Evolutionary conservation across 768 basidiomycete genomes (phyloP).

Genomic region (Amanita exitialis): DNA sequence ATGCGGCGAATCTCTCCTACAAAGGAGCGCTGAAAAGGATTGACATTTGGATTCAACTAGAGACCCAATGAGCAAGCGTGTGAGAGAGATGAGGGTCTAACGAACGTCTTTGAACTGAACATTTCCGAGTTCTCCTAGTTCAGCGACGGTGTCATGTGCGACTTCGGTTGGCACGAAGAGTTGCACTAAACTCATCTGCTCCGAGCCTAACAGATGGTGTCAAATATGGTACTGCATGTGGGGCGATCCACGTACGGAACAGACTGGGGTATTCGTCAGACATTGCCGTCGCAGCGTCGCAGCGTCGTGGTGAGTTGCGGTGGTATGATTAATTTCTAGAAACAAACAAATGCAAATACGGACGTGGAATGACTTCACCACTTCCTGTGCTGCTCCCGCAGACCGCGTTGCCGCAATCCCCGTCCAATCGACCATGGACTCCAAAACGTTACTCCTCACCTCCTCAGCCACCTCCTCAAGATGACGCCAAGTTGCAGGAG

Average conservation of each 20-base stretch:
- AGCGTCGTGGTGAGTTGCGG: neutral
- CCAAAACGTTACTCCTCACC: slow-evolving; percentile 63
- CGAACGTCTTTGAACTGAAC: slow-evolving; percentile 96
- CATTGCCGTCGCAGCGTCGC: slow-evolving; percentile 28
- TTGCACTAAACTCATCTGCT: slow-evolving; percentile 96
- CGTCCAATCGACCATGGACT: slow-evolving; percentile 54
- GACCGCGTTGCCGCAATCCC: slow-evolving; percentile 24
- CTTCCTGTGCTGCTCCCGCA: slow-evolving; percentile 51
- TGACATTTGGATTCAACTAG: slow-evolving; percentile 89
- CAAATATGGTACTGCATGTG: slow-evolving; percentile 7
- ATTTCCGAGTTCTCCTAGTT: slow-evolving; percentile 90
- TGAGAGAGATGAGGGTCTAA: neutral
- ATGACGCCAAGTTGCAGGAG: slow-evolving; percentile 67
- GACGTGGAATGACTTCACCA: neutral
- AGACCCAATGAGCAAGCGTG: slow-evolving; percentile 5
- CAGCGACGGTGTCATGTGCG: slow-evolving; percentile 92
- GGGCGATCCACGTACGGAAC: slow-evolving; percentile 52
- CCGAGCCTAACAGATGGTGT: slow-evolving; percentile 57
- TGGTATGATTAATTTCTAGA: neutral
- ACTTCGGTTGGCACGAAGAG: slow-evolving; percentile 96
- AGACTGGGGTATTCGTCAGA: slow-evolving; percentile 74
- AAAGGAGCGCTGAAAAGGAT: slow-evolving; percentile 97
- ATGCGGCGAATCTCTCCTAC: slow-evolving; percentile 91
- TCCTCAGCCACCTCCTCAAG: slow-evolving; percentile 69
- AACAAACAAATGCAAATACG: neutral